Base-by-base conservation (phyloP, 2,329 filamentous ascomycete genomes). In the Calonectria hongkongensis region DNA sequence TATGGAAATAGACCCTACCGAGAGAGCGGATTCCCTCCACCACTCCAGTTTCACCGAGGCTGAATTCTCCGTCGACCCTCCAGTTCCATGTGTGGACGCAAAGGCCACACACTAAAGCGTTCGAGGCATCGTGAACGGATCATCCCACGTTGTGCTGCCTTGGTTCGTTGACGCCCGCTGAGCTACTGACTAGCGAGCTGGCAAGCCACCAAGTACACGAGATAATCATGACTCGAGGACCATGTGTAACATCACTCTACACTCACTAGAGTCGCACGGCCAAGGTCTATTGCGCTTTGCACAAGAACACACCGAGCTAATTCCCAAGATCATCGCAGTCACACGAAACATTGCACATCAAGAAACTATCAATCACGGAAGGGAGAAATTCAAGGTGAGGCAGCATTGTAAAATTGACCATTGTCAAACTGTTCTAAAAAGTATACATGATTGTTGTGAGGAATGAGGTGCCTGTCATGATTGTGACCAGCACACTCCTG, bases 401-500 rank as follows among this genome's bases (percentile, higher is more conserved):
- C 75, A 78, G 77, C 73, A 78, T 73, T 75, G 68, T 75, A 79
- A 76, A 80, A 79, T 80, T 75, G 76, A 77, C 76, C 68, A 43
- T 58, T 72, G 76, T 73, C 77, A 73, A 76, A 62, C 50, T 70
- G 43, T 73, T 79, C 71, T 77, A 45, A 78, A 74, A 74, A 73
- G 70, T 78, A 48, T 80, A 79, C 75, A 76, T 75, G 71, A 68
- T 72, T 75, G 76, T 76, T 80, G 74, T 74, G 64, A 75, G 77
- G 74, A 67, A 76, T 70, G 70, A 81, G 72, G 71, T 75, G 75
- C 70, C 76, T 67, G 71, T 75, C 75, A 75, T 78, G 78, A 76
- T 74, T 76, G 82, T 82, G 82, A 75, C 81, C 81, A 74, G 81
- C 81, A 83, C 81, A 76, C 68, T 76, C 73, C 74, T 75, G 74